phyloP scores from a whole-genome alignment of 1,284 basidiomycete species.

The Tilletia indica region DNA sequence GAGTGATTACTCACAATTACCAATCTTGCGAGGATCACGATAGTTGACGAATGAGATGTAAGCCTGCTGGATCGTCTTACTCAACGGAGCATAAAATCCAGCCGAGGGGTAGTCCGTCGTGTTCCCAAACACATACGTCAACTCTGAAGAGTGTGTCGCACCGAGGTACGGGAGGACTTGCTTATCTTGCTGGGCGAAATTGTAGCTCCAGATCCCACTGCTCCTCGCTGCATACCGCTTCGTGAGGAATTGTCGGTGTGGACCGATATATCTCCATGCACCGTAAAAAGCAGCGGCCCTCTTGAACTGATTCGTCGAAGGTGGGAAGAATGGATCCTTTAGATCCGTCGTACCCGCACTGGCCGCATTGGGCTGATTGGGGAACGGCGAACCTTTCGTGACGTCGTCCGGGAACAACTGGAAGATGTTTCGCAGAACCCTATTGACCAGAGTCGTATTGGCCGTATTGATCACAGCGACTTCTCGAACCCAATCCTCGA shows the following conservation, averaged over 20 bases:
- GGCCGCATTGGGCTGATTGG: not conserved
- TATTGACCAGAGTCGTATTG: constrained; percentile 4
- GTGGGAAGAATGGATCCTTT: not conserved
- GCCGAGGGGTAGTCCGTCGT: not conserved
- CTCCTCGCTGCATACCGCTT: not conserved
- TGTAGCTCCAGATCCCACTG: constrained; percentile 1
- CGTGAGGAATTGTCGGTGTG: not conserved
- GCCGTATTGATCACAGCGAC: not conserved
- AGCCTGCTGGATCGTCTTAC: constrained; percentile 9
- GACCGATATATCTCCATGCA: not conserved
- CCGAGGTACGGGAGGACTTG: not conserved
- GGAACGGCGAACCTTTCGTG: not conserved
- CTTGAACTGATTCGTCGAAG: constrained; percentile 12
- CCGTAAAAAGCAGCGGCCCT: not conserved
- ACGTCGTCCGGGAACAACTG: not conserved
- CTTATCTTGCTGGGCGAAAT: not conserved
- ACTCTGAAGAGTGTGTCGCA: not conserved
- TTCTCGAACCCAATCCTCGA: not conserved
- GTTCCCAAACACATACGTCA: constrained; percentile 17
- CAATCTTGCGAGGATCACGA: not conserved
- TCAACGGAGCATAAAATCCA: not conserved
- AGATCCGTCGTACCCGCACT: not conserved
- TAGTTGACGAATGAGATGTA: constrained; percentile 2
- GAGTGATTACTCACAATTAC: not conserved
- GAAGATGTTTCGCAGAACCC: not conserved